These are phyloP conservation scores for Penicillium nordicum DNA, from an alignment of 2,329 filamentous ascomycete genomes.

Conservation along the genomic window DNA sequence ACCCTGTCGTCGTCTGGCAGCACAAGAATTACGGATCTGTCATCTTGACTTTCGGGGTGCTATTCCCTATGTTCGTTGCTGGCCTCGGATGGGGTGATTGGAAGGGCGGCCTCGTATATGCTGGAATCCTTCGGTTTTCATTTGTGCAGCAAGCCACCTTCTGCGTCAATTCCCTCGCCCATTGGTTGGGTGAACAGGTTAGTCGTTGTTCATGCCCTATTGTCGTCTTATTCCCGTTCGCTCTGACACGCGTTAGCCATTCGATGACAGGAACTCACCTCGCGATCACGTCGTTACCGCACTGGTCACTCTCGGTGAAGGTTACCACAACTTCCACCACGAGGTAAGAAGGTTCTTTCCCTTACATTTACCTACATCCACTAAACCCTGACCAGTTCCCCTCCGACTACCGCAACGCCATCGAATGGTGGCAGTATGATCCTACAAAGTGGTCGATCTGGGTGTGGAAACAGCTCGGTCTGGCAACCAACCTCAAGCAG, in stretches of 20 bases:
- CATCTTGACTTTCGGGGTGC: slow-evolving; percentile 67
- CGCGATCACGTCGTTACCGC: slow-evolving; percentile 80
- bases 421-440: slow-evolving; percentile 82
- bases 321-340: slow-evolving; percentile 90
- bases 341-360: slow-evolving; percentile 41
- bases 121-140: slow-evolving; percentile 75
- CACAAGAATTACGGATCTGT: slow-evolving; percentile 76
- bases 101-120: slow-evolving; percentile 74
- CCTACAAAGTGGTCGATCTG: slow-evolving; percentile 84
- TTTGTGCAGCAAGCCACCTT: slow-evolving; percentile 85
- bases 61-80: slow-evolving; percentile 69
- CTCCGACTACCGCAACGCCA: slow-evolving; percentile 82
- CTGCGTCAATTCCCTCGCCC: slow-evolving; percentile 82
- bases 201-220: background rate
- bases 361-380: background rate
- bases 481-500: slow-evolving; percentile 83
- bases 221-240: background rate
- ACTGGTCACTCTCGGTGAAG: slow-evolving; percentile 75
- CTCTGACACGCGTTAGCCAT: slow-evolving; percentile 49
- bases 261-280: slow-evolving; percentile 82
- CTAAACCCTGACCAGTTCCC: slow-evolving; percentile 54
- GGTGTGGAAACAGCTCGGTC: slow-evolving; percentile 71
- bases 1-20: slow-evolving; percentile 77
- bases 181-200: slow-evolving; percentile 77
- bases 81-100: slow-evolving; percentile 75